phyloP scores from a whole-genome alignment of 331 rosid genomes.

The Pyrus hybrid region DNA sequence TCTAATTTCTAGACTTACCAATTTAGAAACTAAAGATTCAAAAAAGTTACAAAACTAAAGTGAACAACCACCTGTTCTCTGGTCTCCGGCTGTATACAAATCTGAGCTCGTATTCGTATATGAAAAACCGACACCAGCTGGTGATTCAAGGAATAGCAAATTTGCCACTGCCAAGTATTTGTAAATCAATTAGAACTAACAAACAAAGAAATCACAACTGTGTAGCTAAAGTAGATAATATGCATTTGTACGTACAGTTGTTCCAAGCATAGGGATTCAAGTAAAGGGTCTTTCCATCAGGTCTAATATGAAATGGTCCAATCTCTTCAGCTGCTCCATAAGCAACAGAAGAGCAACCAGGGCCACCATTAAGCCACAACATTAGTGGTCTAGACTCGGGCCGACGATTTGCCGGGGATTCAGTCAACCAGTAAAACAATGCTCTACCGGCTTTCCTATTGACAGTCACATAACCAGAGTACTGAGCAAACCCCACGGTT shows the following conservation, averaged over 20 bases:
- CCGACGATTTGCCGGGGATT: slow-evolving; percentile 49
- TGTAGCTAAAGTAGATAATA: neutral
- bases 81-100: slow-evolving; percentile 74
- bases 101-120: slow-evolving; percentile 69
- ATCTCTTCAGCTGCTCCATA: slow-evolving; percentile 93
- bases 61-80: slow-evolving; percentile 59
- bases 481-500: slow-evolving; percentile 62
- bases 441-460: slow-evolving; percentile 72
- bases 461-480: slow-evolving; percentile 85
- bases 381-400: slow-evolving; percentile 72
- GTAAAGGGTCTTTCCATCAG: slow-evolving; percentile 82
- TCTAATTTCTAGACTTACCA: slow-evolving; percentile 4
- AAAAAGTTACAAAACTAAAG: neutral
- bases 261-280: slow-evolving; percentile 89
- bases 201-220: neutral
- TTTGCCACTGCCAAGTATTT: slow-evolving; percentile 70
- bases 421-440: slow-evolving; percentile 85
- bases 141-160: slow-evolving; percentile 83
- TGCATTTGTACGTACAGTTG: slow-evolving; percentile 42
- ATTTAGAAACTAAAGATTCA: neutral
- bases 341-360: slow-evolving; percentile 97
- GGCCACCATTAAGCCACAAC: slow-evolving; percentile 97
- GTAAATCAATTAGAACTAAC: slow-evolving; percentile 6
- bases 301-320: slow-evolving; percentile 76
- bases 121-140: slow-evolving; percentile 97